phyloP scores from a whole-genome alignment of 768 basidiomycete genomes.

The Xanthoconium purpureum region DNA sequence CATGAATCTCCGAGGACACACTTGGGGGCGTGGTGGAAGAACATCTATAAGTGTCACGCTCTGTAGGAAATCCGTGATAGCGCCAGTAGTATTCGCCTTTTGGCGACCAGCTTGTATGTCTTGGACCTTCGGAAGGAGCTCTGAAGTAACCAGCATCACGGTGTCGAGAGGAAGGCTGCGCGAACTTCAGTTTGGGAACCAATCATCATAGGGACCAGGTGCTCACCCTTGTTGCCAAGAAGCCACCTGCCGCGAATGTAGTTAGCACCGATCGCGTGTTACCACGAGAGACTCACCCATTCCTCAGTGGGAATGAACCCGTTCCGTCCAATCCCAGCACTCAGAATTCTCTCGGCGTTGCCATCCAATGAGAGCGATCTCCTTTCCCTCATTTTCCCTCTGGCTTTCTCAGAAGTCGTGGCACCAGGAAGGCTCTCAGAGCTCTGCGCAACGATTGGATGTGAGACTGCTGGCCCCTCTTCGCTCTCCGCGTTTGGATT shows the following conservation, averaged over 20 bases:
- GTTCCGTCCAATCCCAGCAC: conserved; percentile 74
- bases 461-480: conserved; percentile 20
- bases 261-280: neutral
- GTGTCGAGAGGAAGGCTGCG: conserved; percentile 82
- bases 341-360: conserved; percentile 63
- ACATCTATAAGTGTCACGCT: conserved; percentile 67
- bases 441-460: conserved; percentile 44
- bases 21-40: conserved; percentile 65
- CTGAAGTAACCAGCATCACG: conserved; percentile 84
- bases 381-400: conserved; percentile 87
- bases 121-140: conserved; percentile 82
- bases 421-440: conserved; percentile 35
- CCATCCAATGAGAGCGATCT: conserved; percentile 51
- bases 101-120: conserved; percentile 68
- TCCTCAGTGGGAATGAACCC: conserved; percentile 95
- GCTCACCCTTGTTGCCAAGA: conserved; percentile 95
- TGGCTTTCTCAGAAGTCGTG: conserved; percentile 75
- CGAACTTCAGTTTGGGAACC: conserved; percentile 6
- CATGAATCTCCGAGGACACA: conserved; percentile 71
- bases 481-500: conserved; percentile 10
- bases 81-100: conserved; percentile 59
- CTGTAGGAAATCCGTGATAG: conserved; percentile 73
- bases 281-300: conserved; percentile 61
- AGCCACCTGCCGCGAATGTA: conserved; percentile 51
- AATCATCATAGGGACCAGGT: neutral